Conservation (phyloP, 1,139 yeast species). For the Sugiyamaella paludigena region DNA sequence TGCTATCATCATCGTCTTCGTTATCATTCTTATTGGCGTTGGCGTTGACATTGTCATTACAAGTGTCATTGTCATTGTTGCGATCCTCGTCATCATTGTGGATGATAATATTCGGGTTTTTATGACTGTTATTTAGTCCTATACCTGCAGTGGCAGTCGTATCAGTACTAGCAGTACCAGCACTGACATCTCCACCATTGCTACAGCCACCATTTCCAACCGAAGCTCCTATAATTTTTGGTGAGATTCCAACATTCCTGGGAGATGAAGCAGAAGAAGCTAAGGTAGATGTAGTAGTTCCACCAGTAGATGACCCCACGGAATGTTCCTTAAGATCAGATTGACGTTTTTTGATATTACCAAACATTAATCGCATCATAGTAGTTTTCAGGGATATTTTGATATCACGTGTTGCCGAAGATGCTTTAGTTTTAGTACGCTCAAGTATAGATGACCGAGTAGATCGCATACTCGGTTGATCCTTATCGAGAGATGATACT, state of each 20-base stretch:
- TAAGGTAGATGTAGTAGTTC: conserved; percentile 12
- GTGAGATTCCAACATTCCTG: background rate
- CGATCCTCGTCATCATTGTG: no score
- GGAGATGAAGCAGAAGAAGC: conserved; percentile 4
- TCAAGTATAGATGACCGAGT: conserved; percentile 12
- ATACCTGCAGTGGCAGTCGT: background rate
- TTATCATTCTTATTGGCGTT: no score
- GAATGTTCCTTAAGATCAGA: background rate
- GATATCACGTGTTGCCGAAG: conserved; percentile 10
- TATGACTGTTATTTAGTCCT: background rate
- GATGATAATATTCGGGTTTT: background rate
- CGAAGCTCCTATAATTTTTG: background rate
- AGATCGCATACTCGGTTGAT: conserved; percentile 9
- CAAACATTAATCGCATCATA: conserved; percentile 21
- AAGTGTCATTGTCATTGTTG: no score
- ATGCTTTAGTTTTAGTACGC: conserved; percentile 3
- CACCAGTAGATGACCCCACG: conserved; percentile 10
- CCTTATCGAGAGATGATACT: conserved; percentile 3
- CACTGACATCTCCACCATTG: conserved; percentile 2
- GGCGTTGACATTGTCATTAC: no score
- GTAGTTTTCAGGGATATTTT: conserved; percentile 14
- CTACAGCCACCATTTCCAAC: background rate
- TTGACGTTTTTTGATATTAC: conserved; percentile 11
- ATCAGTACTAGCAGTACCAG: background rate
- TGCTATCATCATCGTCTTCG: background rate